Percentiles rank a stretch among this genome's conserved stretches.
phyloP scores from a whole-genome alignment of 163 green algal species.

The Prototheca wickerhamii region DNA sequence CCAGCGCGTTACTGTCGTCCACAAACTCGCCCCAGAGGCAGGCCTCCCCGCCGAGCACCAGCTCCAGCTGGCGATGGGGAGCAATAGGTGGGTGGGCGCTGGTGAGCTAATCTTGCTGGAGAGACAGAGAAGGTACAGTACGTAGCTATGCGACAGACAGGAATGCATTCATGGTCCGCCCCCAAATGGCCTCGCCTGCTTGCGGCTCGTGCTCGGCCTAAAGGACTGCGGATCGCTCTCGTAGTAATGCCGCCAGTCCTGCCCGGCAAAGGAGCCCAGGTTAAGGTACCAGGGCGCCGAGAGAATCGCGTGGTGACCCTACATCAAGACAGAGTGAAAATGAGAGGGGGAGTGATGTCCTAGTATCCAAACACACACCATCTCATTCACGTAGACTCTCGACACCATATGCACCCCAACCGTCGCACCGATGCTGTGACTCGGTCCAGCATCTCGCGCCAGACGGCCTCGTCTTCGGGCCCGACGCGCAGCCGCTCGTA shows the following conservation, averaged over 20 bases:
- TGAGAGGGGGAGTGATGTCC: no score
- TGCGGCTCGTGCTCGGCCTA: no score
- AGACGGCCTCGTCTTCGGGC: not conserved
- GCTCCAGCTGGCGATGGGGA: slow-evolving; percentile 9
- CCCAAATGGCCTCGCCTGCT: no score
- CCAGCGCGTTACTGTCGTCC: slow-evolving; percentile 39
- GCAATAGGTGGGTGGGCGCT: no score
- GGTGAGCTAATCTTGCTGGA: no score
- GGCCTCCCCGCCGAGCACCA: slow-evolving; percentile 49
- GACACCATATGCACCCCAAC: no score
- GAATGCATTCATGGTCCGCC: no score
- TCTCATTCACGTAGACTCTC: no score
- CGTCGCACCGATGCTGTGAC: slow-evolving; percentile 6
- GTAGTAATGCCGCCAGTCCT: slow-evolving; percentile 42
- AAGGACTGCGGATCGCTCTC: slow-evolving; percentile 32
- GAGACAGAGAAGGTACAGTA: no score
- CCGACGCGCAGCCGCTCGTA: no score
- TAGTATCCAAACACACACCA: not conserved
- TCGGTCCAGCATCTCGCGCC: not conserved
- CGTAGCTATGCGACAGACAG: no score
- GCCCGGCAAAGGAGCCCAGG: slow-evolving; percentile 28
- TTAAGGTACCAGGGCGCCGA: slow-evolving; percentile 49
- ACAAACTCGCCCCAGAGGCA: slow-evolving; percentile 52
- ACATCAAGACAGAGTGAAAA: no score
- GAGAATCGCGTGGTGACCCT: slow-evolving; percentile 28